phyloP scores from a whole-genome alignment of 2,329 filamentous ascomycete genomes.

The Fusarium beomiforme region DNA sequence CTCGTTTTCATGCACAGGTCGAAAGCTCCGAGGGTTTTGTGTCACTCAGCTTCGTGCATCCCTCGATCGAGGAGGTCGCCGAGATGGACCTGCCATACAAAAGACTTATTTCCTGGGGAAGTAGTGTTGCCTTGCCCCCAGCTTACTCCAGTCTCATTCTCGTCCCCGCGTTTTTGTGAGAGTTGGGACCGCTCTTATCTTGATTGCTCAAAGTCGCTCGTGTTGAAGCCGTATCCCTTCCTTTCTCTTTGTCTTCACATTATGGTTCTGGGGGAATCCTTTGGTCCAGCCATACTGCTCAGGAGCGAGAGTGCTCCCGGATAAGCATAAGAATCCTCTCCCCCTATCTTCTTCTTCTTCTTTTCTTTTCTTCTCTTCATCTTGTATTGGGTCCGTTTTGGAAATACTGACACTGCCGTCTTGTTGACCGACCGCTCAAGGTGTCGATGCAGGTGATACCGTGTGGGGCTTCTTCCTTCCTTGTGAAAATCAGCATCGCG shows the following conservation, averaged over 20 bases:
- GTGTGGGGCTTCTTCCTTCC: background rate
- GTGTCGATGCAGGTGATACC: background rate
- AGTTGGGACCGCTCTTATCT: accelerated
- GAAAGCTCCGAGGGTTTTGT: background rate
- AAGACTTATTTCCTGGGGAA: background rate
- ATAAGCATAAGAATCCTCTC: background rate
- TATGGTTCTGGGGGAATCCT: background rate
- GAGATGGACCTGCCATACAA: background rate
- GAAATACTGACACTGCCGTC: no score
- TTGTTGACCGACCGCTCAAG: no score
- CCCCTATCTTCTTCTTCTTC: background rate
- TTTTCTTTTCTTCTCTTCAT: background rate
- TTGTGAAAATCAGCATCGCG: accelerated
- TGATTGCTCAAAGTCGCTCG: background rate
- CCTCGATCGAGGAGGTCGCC: background rate
- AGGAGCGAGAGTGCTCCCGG: background rate
- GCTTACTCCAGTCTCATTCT: accelerated
- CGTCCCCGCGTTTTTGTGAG: background rate
- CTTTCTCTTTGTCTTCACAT: background rate
- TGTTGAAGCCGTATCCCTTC: background rate
- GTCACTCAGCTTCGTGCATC: background rate
- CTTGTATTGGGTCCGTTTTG: no score
- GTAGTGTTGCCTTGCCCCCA: background rate
- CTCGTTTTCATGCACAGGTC: background rate
- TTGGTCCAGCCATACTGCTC: background rate